These are phyloP conservation scores for Collybia sordida DNA, from an alignment of 768 basidiomycete genomes.

Conservation along the genomic window DNA sequence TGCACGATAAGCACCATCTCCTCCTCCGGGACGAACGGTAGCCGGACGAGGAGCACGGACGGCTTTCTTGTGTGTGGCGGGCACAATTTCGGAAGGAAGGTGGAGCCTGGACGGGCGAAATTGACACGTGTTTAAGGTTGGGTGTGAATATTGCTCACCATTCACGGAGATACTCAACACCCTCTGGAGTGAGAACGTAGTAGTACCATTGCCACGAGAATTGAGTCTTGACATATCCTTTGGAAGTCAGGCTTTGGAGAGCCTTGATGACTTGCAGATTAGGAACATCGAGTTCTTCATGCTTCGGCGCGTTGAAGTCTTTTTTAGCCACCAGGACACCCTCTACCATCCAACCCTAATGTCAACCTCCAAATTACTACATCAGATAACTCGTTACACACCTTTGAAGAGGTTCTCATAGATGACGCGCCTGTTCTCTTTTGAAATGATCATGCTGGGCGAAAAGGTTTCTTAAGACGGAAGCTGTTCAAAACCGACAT, in stretches of 20 bases:
- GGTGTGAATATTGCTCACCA: slow-evolving; percentile 43
- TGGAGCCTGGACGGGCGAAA: slow-evolving; percentile 66
- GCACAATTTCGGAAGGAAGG: slow-evolving; percentile 94
- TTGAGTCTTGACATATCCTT: slow-evolving; percentile 95
- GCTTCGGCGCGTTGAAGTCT: slow-evolving; percentile 96
- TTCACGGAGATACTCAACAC: slow-evolving; percentile 95
- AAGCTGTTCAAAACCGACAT: slow-evolving; percentile 21
- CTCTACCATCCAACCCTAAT: slow-evolving; percentile 42
- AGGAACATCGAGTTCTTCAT: slow-evolving; percentile 82
- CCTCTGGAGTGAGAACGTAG: slow-evolving; percentile 95
- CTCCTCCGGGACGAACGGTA: slow-evolving; percentile 65
- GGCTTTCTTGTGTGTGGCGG: slow-evolving; percentile 96
- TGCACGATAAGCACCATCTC: slow-evolving; percentile 81
- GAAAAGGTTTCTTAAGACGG: slow-evolving; percentile 27
- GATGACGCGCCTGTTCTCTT: slow-evolving; percentile 92
- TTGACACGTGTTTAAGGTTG: neutral
- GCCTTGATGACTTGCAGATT: slow-evolving; percentile 74
- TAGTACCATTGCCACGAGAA: slow-evolving; percentile 99
- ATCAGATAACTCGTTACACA: slow-evolving; percentile 32
- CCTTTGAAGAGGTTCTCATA: slow-evolving; percentile 99
- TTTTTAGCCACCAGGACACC: slow-evolving; percentile 99
- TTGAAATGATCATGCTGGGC: slow-evolving; percentile 93
- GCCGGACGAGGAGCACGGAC: slow-evolving; percentile 86
- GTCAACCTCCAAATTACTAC: neutral
- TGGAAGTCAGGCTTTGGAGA: slow-evolving; percentile 66